Evolutionary conservation across 2,329 filamentous ascomycete genomes (phyloP), one percentile per base, ranked within the genome.

Genomic region (Fusarium subglutinans): DNA sequence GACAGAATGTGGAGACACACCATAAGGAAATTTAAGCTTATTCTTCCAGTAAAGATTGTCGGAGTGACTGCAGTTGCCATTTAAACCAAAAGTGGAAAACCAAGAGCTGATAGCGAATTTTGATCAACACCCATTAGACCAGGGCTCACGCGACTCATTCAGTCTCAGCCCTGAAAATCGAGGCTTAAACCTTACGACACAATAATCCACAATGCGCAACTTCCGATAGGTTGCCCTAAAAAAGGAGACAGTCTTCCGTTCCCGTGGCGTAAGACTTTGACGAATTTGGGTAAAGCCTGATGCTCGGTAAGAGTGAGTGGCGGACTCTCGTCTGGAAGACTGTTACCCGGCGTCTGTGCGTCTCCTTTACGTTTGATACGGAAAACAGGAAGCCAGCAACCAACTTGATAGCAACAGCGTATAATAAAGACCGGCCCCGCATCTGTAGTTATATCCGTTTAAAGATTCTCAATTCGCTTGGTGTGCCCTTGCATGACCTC

Each of bases 1-100:
- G 5, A 33, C 6, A 33, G 30, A 33, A 6, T 14, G 30, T 20
- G 30, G 35, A 24, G 7, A 10, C 22, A 35, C 14, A 3, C 8
- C 4, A 20, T 17, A 8, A 26, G 9, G 8, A 5, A 26, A 24
- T 12, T 8, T 53, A 15, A 9, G 5, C 12, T 17, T 20, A 38
- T 5, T 13, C 8, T 20, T 8, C 22, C 3, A 4, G 11, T 8
- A 26, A 20, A 24, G 50, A 26, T 24, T 8, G 11, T 15, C 9
- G 18, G 18, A 10, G 8, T 8, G n/a, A 11, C 17, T 50, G 1
- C 12, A 6, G n/a, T 22, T 26, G 6, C n/a, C 6, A 3, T 6
- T 10, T 5, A 15, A 11, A 10, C 8, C 11, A 20, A 26, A 17
- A 2, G 13, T 22, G 4, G 8, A 26, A 20, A 9, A 12, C 14